Evolutionary conservation across 345 rosid species (phyloP).

Genomic region (Eucalyptus pumila): DNA sequence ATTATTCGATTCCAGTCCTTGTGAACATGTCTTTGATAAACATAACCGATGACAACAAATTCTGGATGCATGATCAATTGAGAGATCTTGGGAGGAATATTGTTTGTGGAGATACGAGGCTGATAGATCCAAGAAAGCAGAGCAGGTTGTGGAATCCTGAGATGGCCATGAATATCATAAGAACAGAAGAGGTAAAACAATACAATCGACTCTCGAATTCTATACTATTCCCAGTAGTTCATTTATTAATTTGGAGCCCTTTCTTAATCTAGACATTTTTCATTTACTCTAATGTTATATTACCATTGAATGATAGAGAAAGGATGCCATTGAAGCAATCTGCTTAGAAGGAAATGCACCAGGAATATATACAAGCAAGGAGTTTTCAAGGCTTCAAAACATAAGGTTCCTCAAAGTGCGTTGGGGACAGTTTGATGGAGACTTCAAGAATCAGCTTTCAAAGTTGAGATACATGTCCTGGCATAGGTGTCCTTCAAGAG

Average conservation of each 20-base stretch:
- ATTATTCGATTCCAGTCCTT: not conserved
- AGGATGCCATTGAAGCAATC: not conserved
- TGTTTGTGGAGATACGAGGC: not conserved
- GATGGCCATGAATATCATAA: not conserved
- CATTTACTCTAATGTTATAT: not conserved
- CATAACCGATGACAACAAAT: not conserved
- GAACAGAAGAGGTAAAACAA: not conserved
- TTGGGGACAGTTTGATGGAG: not conserved
- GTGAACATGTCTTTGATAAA: not conserved
- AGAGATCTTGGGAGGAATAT: not conserved
- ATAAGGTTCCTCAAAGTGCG: not conserved
- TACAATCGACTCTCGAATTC: not conserved
- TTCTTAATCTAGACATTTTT: not conserved
- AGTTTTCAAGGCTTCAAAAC: not conserved
- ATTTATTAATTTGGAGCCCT: not conserved
- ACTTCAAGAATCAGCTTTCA: not conserved
- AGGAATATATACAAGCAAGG: not conserved
- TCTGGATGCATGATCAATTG: not conserved
- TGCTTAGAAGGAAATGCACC: not conserved
- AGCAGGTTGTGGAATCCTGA: not conserved
- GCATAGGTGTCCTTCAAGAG: not conserved
- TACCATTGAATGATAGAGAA: not conserved
- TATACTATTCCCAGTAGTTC: not conserved
- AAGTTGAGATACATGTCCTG: not conserved
- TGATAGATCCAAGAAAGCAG: not conserved